Evolutionary conservation across 1,139 yeast genomes (phyloP).

Genomic region (Candida mesenterica): DNA sequence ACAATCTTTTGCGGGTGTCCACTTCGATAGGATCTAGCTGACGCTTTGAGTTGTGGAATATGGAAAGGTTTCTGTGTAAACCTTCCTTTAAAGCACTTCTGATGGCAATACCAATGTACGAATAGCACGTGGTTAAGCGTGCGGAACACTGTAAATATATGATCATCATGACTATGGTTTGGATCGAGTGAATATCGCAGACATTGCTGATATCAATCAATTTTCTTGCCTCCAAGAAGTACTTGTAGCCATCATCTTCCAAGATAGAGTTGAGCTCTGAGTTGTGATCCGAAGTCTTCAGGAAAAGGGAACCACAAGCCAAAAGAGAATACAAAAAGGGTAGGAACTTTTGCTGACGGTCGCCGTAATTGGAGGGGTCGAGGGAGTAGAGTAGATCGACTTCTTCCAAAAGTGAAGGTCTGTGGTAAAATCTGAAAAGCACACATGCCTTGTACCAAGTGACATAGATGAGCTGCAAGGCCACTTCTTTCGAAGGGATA

Average conservation of each 20-base stretch:
- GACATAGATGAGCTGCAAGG: slow-evolving; percentile 66
- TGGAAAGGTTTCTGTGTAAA: slow-evolving; percentile 68
- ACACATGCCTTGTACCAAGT: slow-evolving; percentile 90
- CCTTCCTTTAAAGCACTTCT: slow-evolving; percentile 88
- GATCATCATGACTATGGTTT: slow-evolving; percentile 70
- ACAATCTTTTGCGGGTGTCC: slow-evolving; percentile 81
- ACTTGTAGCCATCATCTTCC: slow-evolving; percentile 78
- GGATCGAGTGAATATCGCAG: slow-evolving; percentile 51
- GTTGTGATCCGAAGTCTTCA: slow-evolving; percentile 37
- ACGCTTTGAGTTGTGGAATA: slow-evolving; percentile 47
- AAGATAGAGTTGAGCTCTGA: slow-evolving; percentile 44
- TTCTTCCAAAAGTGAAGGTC: slow-evolving; percentile 72
- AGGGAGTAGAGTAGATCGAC: slow-evolving; percentile 53
- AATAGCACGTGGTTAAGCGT: slow-evolving; percentile 82
- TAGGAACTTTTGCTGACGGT: slow-evolving; percentile 70
- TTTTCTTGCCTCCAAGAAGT: slow-evolving; percentile 79
- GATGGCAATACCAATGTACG: slow-evolving; percentile 89
- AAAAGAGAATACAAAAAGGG: slow-evolving; percentile 69
- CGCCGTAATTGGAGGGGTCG: slow-evolving; percentile 67
- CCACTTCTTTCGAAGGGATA: slow-evolving; percentile 73
- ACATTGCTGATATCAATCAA: slow-evolving; percentile 61
- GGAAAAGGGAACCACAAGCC: slow-evolving; percentile 68
- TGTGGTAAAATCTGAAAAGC: slow-evolving; percentile 77
- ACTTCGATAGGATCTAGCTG: slow-evolving; percentile 76
- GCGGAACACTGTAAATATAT: slow-evolving; percentile 89